Conservation (phyloP, 257 asterid species). For the Nicotiana undulata region DNA sequence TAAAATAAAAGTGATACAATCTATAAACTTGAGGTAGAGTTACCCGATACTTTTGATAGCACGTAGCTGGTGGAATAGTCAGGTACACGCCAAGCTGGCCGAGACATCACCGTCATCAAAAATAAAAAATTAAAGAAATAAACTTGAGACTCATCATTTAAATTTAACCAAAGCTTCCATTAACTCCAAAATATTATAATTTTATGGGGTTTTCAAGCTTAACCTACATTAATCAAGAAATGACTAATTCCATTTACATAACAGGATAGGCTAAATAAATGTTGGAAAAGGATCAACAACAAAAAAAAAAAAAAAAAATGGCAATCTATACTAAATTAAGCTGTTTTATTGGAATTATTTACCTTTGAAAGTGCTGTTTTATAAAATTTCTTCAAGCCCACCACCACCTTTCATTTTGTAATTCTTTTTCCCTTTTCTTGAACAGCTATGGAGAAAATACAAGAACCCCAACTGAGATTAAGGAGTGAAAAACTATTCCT, state of each 20-base stretch:
- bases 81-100: too few relatives aligned
- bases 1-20: neutral
- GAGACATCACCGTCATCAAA: too few relatives aligned
- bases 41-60: too few relatives aligned
- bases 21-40: neutral
- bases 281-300: neutral
- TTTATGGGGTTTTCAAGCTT: neutral
- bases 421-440: neutral
- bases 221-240: neutral
- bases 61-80: too few relatives aligned
- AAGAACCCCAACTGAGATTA: neutral
- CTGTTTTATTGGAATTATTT: neutral
- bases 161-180: constrained; percentile 37
- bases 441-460: neutral
- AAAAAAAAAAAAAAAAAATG: too few relatives aligned
- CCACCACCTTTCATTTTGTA: neutral
- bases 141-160: constrained; percentile 20
- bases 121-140: neutral
- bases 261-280: neutral
- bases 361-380: neutral
- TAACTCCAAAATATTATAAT: constrained; percentile 10
- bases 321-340: neutral
- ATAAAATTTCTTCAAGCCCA: neutral
- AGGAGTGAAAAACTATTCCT: too few relatives aligned
- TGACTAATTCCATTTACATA: neutral